A percentile compares a stretch with the other conserved stretches of the same genome.
phyloP scores from a whole-genome alignment of 2,329 filamentous ascomycete genomes.

The Aspergillus pseudonomiae region DNA sequence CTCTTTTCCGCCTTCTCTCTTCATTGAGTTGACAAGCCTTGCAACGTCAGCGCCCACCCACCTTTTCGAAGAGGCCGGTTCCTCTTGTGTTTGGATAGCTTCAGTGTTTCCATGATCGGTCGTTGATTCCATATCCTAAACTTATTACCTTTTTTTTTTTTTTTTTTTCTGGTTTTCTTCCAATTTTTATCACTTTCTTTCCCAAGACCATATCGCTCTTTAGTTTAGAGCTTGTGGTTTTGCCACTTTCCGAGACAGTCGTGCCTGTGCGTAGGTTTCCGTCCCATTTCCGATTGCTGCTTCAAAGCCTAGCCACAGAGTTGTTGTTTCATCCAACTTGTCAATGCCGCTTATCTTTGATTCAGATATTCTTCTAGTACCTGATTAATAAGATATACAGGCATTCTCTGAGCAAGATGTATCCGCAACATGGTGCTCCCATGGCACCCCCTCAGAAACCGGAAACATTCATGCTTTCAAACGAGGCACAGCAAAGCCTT shows the following conservation, averaged over 20 bases:
- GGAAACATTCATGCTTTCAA: slow-evolving; percentile 98
- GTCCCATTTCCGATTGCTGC: slow-evolving; percentile 8
- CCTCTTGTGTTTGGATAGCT: slow-evolving; percentile 35
- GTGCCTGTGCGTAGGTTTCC: slow-evolving; percentile 17
- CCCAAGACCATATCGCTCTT: slow-evolving; percentile 4
- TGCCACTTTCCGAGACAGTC: slow-evolving; percentile 22
- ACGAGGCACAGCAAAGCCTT: slow-evolving; percentile 92
- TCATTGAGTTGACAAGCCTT: slow-evolving; percentile 23
- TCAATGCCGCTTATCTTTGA: slow-evolving; percentile 12
- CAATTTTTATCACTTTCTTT: slow-evolving; percentile 10
- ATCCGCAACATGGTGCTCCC: slow-evolving; percentile 74
- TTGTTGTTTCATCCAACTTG: slow-evolving; percentile 1
- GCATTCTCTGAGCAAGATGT: slow-evolving; percentile 58
- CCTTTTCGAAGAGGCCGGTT: slow-evolving; percentile 38
- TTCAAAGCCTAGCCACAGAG: neutral
- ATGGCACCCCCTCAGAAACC: slow-evolving; percentile 95
- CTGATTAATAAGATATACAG: slow-evolving; percentile 24
- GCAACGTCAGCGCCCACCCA: slow-evolving; percentile 27
- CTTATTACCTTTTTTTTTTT: slow-evolving; percentile 12
- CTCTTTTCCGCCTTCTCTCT: slow-evolving; percentile 22
- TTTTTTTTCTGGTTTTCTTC: slow-evolving; percentile 13
- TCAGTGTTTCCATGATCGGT: slow-evolving; percentile 12
- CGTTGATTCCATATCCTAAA: slow-evolving; percentile 11
- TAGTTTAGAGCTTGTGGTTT: slow-evolving; percentile 9
- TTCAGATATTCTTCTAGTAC: slow-evolving; percentile 24